Conservation (phyloP, 2,329 filamentous ascomycete species). For the Rutstroemia sp. region DNA sequence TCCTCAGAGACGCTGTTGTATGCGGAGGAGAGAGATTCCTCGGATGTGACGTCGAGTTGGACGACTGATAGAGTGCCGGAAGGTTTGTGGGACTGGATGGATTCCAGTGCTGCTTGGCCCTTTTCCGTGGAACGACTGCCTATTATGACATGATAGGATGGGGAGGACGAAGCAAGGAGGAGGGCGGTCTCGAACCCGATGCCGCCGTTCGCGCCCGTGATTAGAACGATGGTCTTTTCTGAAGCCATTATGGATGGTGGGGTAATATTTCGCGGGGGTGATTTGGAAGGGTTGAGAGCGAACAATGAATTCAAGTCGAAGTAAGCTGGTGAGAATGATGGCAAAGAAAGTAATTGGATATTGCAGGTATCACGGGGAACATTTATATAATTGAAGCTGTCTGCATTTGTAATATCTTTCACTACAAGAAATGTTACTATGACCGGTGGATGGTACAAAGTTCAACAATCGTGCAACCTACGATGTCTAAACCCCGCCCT, state of each 20-base stretch:
- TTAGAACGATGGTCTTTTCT: constrained; percentile 10
- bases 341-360: too few relatives aligned
- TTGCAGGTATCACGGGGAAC: too few relatives aligned
- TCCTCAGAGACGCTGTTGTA: constrained; percentile 22
- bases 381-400: too few relatives aligned
- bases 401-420: too few relatives aligned
- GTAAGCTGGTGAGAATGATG: too few relatives aligned
- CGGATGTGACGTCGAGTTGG: constrained; percentile 28
- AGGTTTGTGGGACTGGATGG: constrained; percentile 27
- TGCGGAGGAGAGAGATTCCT: constrained; percentile 27
- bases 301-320: too few relatives aligned
- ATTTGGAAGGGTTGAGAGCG: too few relatives aligned
- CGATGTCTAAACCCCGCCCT: too few relatives aligned
- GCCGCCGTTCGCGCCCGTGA: constrained; percentile 32
- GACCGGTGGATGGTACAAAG: too few relatives aligned
- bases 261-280: not conserved
- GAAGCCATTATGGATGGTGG: constrained; percentile 1
- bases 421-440: too few relatives aligned
- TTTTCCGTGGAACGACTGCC: constrained; percentile 18
- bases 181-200: constrained; percentile 33
- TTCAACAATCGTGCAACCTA: too few relatives aligned
- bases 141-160: constrained; percentile 22
- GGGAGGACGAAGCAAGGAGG: not conserved
- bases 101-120: constrained; percentile 11
- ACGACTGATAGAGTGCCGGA: constrained; percentile 17